Evolutionary conservation across 2,329 filamentous ascomycete genomes (phyloP).

Genomic region (Epichloe bromicola): DNA sequence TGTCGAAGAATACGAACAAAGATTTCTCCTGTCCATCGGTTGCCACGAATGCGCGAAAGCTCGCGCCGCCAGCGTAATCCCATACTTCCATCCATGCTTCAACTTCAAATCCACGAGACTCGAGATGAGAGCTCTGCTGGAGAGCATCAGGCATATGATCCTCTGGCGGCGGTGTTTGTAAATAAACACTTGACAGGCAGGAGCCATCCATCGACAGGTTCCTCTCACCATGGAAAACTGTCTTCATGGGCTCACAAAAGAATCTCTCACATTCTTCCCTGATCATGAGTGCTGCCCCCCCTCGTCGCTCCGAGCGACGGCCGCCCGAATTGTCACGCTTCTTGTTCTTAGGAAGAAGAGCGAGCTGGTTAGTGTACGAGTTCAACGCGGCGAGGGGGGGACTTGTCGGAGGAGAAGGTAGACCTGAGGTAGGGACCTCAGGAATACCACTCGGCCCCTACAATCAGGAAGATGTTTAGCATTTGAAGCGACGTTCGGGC

Average conservation of each 20-base stretch:
- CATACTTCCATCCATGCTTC: constrained; percentile 63
- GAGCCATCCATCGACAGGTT: constrained; percentile 63
- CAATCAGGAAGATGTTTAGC: constrained; percentile 8
- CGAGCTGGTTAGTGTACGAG: constrained; percentile 49
- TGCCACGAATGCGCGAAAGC: constrained; percentile 76
- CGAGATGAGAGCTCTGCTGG: constrained; percentile 14
- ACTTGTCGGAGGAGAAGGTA: constrained; percentile 75
- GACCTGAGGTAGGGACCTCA: constrained; percentile 78
- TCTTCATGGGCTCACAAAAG: constrained; percentile 89
- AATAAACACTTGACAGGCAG: constrained; percentile 66
- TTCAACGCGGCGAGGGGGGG: constrained; percentile 72
- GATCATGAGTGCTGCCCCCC: constrained; percentile 93
- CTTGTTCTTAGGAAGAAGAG: constrained; percentile 45
- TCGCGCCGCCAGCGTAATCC: constrained; percentile 74
- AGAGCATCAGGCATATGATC: constrained; percentile 27
- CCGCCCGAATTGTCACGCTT: constrained; percentile 29
- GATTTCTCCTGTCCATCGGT: constrained; percentile 57
- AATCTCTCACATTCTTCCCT: constrained; percentile 99
- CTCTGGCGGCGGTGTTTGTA: constrained; percentile 42
- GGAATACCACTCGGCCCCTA: constrained; percentile 86
- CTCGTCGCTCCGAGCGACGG: constrained; percentile 42
- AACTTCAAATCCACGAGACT: constrained; percentile 25
- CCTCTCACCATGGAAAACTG: constrained; percentile 95
- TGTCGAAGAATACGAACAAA: constrained; percentile 80
- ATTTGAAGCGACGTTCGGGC: neutral